Evolutionary conservation across 257 asterid genomes (phyloP).

Genomic region (Solanum megistacrolobum): DNA sequence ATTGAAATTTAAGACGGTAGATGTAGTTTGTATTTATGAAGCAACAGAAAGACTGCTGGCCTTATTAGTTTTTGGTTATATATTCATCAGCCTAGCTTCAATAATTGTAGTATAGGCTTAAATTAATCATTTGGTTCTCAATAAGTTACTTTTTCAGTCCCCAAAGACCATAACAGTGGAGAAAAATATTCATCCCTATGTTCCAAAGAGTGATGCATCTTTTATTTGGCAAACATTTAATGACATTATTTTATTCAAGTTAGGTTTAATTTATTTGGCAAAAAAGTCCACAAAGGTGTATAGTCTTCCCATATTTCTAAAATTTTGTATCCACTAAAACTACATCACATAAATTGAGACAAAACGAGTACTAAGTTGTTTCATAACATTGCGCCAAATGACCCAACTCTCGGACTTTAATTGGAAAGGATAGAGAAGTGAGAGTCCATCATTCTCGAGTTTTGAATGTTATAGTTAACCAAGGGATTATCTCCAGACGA

Average conservation of each 20-base stretch:
- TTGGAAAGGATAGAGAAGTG: background rate
- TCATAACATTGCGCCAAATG: background rate
- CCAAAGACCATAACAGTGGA: background rate
- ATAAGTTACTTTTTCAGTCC: background rate
- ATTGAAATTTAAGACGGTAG: background rate
- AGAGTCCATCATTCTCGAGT: background rate
- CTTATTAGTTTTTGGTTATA: background rate
- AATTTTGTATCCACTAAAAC: background rate
- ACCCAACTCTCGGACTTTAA: background rate
- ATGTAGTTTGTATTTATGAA: background rate
- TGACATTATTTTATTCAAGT: too few relatives aligned
- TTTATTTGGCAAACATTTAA: background rate
- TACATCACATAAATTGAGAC: too few relatives aligned
- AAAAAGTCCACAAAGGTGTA: too few relatives aligned
- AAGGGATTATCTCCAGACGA: background rate
- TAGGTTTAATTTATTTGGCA: background rate
- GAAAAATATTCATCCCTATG: background rate
- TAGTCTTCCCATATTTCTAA: background rate
- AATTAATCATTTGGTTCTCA: background rate
- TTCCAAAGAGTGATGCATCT: background rate
- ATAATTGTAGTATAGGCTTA: background rate
- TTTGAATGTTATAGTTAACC: background rate
- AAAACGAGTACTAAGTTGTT: fast-evolving
- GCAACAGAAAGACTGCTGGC: background rate
- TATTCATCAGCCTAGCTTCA: background rate